Base-by-base conservation (phyloP, 2,329 filamentous ascomycete genomes). In the Penicillium digitatum region DNA sequence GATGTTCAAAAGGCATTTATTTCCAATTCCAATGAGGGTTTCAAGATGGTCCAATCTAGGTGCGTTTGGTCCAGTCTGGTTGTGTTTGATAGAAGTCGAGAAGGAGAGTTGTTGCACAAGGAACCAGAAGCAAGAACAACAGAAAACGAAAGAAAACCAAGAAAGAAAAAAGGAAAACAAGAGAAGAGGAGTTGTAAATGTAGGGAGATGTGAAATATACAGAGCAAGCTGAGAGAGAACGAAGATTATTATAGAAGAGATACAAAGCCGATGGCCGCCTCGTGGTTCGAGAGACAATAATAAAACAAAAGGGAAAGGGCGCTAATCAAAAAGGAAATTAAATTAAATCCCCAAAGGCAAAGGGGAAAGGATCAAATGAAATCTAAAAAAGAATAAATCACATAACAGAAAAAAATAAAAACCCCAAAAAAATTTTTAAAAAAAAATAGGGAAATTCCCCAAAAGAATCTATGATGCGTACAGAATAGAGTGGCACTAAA, bases 221-320 rank as follows among this genome's bases (percentile, higher is more conserved):
- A 22, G n/a, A 16, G 29, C 24, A 49, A 31, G 46, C 24, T 16
- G 37, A 48, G 48, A 55, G 48, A 56, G 54, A 57, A 80, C 71
- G 78, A 70, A 80, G 80, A 76, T 77, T 50, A 44, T 44, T 55
- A 54, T 56, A 46, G 40, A 42, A 44, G 32, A 29, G 48, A 18
- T 32, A 26, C 44, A 38, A 44, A 43, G 50, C 47, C 73, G 80
- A 77, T 77, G 77, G 52, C 24, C 39, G 52, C 51, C 51, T 53
- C 51, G 51, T 53, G 51, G 51, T 48, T 53, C 55, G 54, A 53
- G 50, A 57, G 44, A 55, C 48, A 54, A 54, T 54, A 57, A 48
- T 40, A 44, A 52, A 43, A 40, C 37, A 34, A 37, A 32, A 29
- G 29, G 31, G 9, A 52, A 39, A 40, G 37, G 2, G 14, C 39